A percentile compares a stretch with the other conserved stretches of the same genome.
phyloP scores from a whole-genome alignment of 164 flowering plant genomes.

The Buxus sempervirens region DNA sequence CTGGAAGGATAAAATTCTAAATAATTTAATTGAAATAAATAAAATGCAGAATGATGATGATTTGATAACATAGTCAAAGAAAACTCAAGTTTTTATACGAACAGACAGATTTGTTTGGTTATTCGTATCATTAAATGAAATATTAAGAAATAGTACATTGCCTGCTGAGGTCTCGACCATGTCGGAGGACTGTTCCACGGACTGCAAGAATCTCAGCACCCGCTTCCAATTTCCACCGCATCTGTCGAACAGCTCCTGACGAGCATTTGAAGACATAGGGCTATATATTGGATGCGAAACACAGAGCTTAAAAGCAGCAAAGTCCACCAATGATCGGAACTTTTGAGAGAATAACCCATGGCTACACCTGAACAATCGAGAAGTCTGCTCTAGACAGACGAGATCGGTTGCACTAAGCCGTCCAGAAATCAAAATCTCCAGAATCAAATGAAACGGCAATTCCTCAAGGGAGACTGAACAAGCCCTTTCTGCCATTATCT shows the following conservation, averaged over 20 bases:
- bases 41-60: background rate
- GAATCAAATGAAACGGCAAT: slow-evolving; percentile 79
- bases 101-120: too few species aligned
- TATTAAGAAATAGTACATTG: slow-evolving; percentile 69
- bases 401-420: slow-evolving; percentile 64
- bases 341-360: slow-evolving; percentile 50
- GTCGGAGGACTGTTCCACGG: slow-evolving; percentile 71
- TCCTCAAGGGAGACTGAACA: slow-evolving; percentile 51
- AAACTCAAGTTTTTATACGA: too few species aligned
- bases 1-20: background rate
- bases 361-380: slow-evolving; percentile 52
- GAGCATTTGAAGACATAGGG: slow-evolving; percentile 32
- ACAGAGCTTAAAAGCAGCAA: slow-evolving; percentile 72
- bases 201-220: slow-evolving; percentile 77
- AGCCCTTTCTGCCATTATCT: slow-evolving; percentile 40
- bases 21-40: too few species aligned
- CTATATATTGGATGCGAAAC: slow-evolving; percentile 37
- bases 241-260: slow-evolving; percentile 45
- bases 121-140: too few species aligned
- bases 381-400: slow-evolving; percentile 63
- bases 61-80: too few species aligned
- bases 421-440: slow-evolving; percentile 67
- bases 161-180: slow-evolving; percentile 72
- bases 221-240: slow-evolving; percentile 86
- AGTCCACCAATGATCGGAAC: slow-evolving; percentile 71